Base-by-base conservation (phyloP, 139 green algal genomes). In the Nannochloris sp. region DNA sequence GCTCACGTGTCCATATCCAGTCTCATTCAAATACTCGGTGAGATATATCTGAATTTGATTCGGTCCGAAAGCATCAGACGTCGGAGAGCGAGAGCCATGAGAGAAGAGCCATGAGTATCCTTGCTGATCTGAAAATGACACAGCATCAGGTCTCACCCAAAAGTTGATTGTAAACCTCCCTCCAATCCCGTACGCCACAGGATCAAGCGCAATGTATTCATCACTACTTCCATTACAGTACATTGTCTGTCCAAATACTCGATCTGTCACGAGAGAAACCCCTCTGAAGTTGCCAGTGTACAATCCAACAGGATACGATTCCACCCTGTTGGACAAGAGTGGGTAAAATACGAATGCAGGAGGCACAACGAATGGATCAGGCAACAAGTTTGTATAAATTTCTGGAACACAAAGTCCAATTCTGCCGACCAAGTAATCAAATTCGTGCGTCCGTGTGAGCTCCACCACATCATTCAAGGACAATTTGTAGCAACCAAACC, bases 121-220 rank as follows among this genome's bases (percentile, higher is more conserved):
- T 45, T 33, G 29, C n/a, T 53, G 9, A 53, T 40, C 33, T 56
- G 61, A 53, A 30, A 23, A 29, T 25, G 58, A 45, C 12, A 60
- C 61, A 31, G 44, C 59, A 31, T 62, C 61, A 4, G 73, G 49
- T 45, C 63, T 78, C 51, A 85, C 60, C 82, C 82, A 89, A 2
- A 89, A n/a, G 53, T 82, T 85, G 20, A 89, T 23, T 2, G 81
- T 61, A 56, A 86, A 84, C 43, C 67, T 49, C 12, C 82, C 81
- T 3, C 49, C 62, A 14, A 60, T 61, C 0, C 62, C 62, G 23
- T 78, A 78, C 13, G 56, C 29, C 11, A 82, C 67, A 0, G 72
- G 37, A 53, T 77, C 64, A 23, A 82, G 59, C 3, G 61, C 68
- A 12, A 81, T 51, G 33, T 74, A 31, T 49, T 82, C 61, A 6